Evolutionary conservation across 768 basidiomycete genomes (phyloP), one percentile per base, ranked within the genome.

Genomic region (Candolleomyces eurysporus): DNA sequence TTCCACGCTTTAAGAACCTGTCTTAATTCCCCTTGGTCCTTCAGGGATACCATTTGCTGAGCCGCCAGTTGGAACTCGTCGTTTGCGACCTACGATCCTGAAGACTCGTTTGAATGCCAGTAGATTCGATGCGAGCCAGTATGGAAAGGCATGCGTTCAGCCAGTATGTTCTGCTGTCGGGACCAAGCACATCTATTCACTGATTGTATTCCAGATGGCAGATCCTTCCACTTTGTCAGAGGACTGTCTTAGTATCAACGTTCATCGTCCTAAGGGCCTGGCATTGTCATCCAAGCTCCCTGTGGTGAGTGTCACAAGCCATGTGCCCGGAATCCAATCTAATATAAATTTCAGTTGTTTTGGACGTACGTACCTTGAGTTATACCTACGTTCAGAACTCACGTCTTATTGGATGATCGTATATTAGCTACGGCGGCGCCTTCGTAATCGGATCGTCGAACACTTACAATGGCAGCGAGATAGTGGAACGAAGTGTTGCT

Each of bases 201-300:
- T 56, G 2, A 9, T 45, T 45, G 3, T 7, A 3, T 39, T 36
- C 14, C 31, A 59, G 39, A 14, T 54, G 26, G 30, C 32, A 26
- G 54, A 43, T 43, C 54, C 40, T 16, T 19, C 54, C 39, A 56
- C 54, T 30, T 77, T 70, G 45, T 82, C 83, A 21, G 85, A 88
- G 67, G 85, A 87, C 63, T 87, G 84, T 65, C 70, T 88, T 50
- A 84, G 82, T n/a, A 73, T 87, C 57, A 86, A 87, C 64, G 71
- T 88, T 5, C 83, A 82, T 59, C 73, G 83, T n/a, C 85, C 86
- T 0, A 72, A 78, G 0, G 76, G 76, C 13, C 57, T 71, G 9
- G 48, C 43, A 6, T 3, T 64, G 1, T 65, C 66, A 58, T 69
- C 72, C 3, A 69, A 69, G 46, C 67, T 81, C 5, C 79, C 80